Conservation (phyloP, 257 asterid species). For the Anisodus acutangulus region DNA sequence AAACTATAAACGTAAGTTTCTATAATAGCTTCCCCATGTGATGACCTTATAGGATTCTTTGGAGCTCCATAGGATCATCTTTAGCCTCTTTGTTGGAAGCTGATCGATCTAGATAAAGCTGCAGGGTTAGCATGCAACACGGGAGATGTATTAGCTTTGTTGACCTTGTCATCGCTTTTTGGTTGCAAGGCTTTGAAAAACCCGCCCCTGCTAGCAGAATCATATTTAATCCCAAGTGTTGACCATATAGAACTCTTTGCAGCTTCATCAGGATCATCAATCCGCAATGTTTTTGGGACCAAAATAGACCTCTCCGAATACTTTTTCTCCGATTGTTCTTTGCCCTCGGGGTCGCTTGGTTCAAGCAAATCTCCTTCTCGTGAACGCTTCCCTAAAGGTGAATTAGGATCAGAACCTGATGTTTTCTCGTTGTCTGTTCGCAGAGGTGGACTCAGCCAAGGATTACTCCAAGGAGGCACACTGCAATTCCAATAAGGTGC, state of each 20-base stretch:
- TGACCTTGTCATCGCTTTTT: constrained; percentile 45
- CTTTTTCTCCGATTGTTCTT: constrained; percentile 25
- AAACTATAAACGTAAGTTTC: constrained; percentile 23
- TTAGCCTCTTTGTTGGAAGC: constrained; percentile 60
- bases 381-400: constrained; percentile 73
- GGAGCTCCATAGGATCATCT: constrained; percentile 76
- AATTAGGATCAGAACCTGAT: constrained; percentile 39
- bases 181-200: constrained; percentile 71
- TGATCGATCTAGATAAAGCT: constrained; percentile 71
- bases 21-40: constrained; percentile 30
- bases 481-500: constrained; percentile 69
- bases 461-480: constrained; percentile 63
- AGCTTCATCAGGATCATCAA: constrained; percentile 85
- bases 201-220: constrained; percentile 50
- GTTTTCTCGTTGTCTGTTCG: constrained; percentile 39
- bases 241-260: constrained; percentile 90
- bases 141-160: constrained; percentile 34
- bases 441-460: constrained; percentile 54
- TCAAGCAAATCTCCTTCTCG: constrained; percentile 63
- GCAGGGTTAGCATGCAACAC: constrained; percentile 79
- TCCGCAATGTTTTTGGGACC: constrained; percentile 77
- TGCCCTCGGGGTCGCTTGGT: constrained; percentile 37
- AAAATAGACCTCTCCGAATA: constrained; percentile 49
- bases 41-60: constrained; percentile 72
- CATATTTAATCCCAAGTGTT: constrained; percentile 74